Base-by-base conservation (phyloP, 257 asterid species). In the Jacaranda mimosifolia region DNA sequence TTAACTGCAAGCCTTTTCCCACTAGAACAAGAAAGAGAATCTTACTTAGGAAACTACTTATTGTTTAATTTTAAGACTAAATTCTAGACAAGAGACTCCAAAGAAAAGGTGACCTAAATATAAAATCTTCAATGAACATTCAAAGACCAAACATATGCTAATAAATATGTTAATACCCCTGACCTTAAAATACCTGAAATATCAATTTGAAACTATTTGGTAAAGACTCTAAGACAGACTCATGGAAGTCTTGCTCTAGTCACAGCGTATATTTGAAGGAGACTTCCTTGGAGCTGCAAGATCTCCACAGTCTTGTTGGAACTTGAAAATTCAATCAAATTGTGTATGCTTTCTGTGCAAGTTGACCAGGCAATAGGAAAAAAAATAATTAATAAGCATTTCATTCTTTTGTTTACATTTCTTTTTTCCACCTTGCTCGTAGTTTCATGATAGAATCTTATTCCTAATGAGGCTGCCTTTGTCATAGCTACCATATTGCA, bases 401-500 rank as follows among this genome's bases (percentile, higher is more conserved):
- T 74, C 55, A 69, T 63, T 60, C 63, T 65, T 53, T 56, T 52
- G 56, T 68, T 40, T 51, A 38, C 32, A 8, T 70, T 46, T 42
- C 8, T 52, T 48, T 55, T 67, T 12, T 42, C 53, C 42, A 58
- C 42, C 7, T 51, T 38, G 14, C 58, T 45, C 52, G 46, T 66
- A 62, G 80, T 43, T 82, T 57, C 70, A 13, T 77, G 21, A 51
- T 56, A 42, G 63, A 72, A 72, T 73, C 55, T 80, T 72, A 52
- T 60, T 76, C 58, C 81, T 83, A 17, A 82, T 52, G 70, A 59
- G 75, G 75, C 79, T 80, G 68, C 78, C 79, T 78, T 74, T 78
- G 75, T 75, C 76, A 58, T 80, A 95, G 98, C 80, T 95, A 93
- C 86, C 99, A 95, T 81, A 70, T 95, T 86, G 98, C 99, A 73